Base-by-base conservation (phyloP, 495 filamentous ascomycete species). In the Halenospora varia region DNA sequence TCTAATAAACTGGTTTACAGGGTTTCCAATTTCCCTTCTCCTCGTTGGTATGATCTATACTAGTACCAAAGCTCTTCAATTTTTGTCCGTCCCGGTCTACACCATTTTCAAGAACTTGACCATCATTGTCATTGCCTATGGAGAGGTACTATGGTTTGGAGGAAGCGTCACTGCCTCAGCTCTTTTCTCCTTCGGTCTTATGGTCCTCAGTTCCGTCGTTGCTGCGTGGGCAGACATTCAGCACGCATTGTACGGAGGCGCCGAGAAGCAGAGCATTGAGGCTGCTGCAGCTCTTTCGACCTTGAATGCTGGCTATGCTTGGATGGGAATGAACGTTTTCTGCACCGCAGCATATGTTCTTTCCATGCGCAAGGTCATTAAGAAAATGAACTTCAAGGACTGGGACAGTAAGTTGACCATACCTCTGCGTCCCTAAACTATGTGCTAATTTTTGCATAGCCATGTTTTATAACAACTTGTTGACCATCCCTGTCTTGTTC, bases 41-140 rank as follows among this genome's bases (percentile, higher is more conserved):
- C 86, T 99, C 58, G 95, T 99, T 70, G 92, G 92, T 64, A 99
- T 97, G 93, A 99, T 97, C 74, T 99, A 97, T 78, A 97, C 94
- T 48, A 85, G 89, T 68, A 92, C 89, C 69, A 97, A 97, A 76
- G 93, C 94, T 19, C 86, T 99, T 49, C 92, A 97, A 72, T 97
- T 85, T 75, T 87, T 99, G 56, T 96, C 90, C 17, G 96, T 99
- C 51, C 94, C 94, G 11, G 94, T 99, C 2, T 99, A 99, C 77
- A 99, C 94, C 50, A 99, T 99, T 72, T 99, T 99, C 83, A 99
- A 99, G 82, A 99, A 99, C 72, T 72, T 99, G 77, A 97, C 94
- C 50, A 99, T 94, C 72, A 99, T 99, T 64, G 83, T 97, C 35
- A 97, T 97, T 66, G 94, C 94, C 50, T 99, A 99, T 66, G 94